phyloP scores from a whole-genome alignment of 331 rosid genomes.

The Ulmus americana region DNA sequence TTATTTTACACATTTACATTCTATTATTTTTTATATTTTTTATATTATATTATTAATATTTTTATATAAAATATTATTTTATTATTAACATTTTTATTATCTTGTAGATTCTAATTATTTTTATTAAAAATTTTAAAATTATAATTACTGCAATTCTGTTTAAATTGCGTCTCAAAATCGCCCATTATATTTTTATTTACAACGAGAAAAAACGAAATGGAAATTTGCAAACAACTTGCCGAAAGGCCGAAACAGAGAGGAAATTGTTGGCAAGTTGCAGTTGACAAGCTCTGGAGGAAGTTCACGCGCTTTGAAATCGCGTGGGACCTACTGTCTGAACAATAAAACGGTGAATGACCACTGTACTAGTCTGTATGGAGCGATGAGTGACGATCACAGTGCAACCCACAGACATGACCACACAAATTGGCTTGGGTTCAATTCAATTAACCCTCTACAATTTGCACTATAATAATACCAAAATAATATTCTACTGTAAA shows the following conservation, averaged over 20 bases:
- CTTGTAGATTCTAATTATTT: no score
- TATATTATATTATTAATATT: no score
- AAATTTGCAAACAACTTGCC: not conserved
- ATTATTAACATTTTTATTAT: no score
- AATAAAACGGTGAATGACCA: not conserved
- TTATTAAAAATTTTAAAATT: no score
- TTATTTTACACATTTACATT: no score
- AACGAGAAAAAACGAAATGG: no score
- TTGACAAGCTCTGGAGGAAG: not conserved
- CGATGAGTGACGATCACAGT: slow-evolving; percentile 24
- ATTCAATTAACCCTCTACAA: slow-evolving; percentile 22
- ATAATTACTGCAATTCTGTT: no score
- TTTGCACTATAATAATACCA: slow-evolving; percentile 31
- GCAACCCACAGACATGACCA: slow-evolving; percentile 29
- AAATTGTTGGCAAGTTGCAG: not conserved
- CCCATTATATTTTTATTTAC: not conserved
- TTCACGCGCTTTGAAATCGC: not conserved
- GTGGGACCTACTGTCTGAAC: not conserved
- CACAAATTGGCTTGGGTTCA: slow-evolving; percentile 31
- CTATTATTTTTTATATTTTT: no score
- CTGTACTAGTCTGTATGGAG: no score
- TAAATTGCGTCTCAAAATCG: no score
- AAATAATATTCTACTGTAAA: not conserved
- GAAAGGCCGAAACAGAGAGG: not conserved
- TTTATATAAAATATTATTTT: no score